phyloP scores from a whole-genome alignment of 352 stramenopile species.

The Pythium folliculosum region DNA sequence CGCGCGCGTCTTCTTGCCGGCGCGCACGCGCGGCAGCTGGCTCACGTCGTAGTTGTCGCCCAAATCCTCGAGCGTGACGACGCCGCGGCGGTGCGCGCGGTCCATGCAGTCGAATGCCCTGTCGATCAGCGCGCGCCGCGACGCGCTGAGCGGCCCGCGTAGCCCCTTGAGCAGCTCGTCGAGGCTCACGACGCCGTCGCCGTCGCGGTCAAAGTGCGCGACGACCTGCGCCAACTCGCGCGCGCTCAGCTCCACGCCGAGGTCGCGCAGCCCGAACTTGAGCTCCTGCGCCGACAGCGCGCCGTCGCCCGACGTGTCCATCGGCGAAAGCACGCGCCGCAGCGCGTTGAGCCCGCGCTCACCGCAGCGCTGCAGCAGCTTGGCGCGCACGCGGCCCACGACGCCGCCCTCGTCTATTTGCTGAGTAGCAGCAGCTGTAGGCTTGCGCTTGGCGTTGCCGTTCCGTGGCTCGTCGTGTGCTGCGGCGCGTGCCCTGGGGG shows the following conservation, averaged over 20 bases:
- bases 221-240: conserved; percentile 45
- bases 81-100: conserved; percentile 23
- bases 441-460: not conserved
- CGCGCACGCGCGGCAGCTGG: conserved; percentile 69
- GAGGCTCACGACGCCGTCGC: conserved; percentile 52
- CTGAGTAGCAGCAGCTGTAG: not conserved
- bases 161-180: conserved; percentile 55
- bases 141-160: conserved; percentile 35
- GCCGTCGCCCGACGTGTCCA: conserved; percentile 48
- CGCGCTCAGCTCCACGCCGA: conserved; percentile 48
- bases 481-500: not conserved
- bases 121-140: conserved; percentile 45
- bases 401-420: not conserved
- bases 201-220: conserved; percentile 44
- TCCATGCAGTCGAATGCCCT: conserved; percentile 68
- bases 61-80: conserved; percentile 58
- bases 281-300: conserved; percentile 54
- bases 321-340: conserved; percentile 37
- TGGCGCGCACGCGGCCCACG: conserved; percentile 34
- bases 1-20: conserved; percentile 53
- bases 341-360: conserved; percentile 57
- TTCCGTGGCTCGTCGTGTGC: not conserved
- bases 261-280: conserved; percentile 56
- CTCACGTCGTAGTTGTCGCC: conserved; percentile 71
- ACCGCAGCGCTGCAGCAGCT: conserved; percentile 39